These are phyloP conservation scores for Yamadazyma jaroonii DNA, from an alignment of 1,139 yeast genomes.

Conservation along the genomic window DNA sequence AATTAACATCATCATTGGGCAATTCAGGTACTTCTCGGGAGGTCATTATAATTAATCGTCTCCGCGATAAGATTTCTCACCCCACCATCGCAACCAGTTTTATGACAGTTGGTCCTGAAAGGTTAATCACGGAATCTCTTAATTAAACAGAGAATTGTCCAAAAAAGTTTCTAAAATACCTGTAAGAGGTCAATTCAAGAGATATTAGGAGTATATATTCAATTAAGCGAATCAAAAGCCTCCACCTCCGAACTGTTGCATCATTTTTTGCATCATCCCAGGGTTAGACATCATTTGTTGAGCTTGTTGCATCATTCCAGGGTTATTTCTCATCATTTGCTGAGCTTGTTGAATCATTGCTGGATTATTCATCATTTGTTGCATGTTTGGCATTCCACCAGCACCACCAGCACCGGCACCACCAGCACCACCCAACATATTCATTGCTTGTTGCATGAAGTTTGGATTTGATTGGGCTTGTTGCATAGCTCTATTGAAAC, in stretches of 20 bases:
- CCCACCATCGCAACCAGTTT: no score
- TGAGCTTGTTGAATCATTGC: slow-evolving; percentile 45
- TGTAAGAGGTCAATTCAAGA: no score
- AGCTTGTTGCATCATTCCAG: slow-evolving; percentile 65
- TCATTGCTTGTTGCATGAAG: slow-evolving; percentile 55
- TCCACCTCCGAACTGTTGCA: slow-evolving; percentile 56
- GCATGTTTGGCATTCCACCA: slow-evolving; percentile 59
- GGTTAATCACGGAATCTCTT: no score
- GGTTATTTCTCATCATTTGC: slow-evolving; percentile 67
- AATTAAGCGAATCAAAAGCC: background rate
- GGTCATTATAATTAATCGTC: background rate
- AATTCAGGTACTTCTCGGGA: slow-evolving; percentile 19
- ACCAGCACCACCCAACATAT: slow-evolving; percentile 50
- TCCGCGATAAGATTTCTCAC: slow-evolving; percentile 12
- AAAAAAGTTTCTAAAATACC: no score
- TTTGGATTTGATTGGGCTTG: slow-evolving; percentile 50
- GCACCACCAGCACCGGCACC: slow-evolving; percentile 53
- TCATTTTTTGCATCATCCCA: slow-evolving; percentile 73
- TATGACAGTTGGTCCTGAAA: no score
- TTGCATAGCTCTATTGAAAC: slow-evolving; percentile 39
- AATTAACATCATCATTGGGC: slow-evolving; percentile 39
- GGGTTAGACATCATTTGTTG: slow-evolving; percentile 54
- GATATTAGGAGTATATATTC: no score
- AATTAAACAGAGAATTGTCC: no score
- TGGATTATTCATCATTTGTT: slow-evolving; percentile 51